A percentile compares a stretch with the other conserved stretches of the same genome.
Conservation (phyloP, 805 yeast genomes). For the Cyberlindnera subsufficiens region DNA sequence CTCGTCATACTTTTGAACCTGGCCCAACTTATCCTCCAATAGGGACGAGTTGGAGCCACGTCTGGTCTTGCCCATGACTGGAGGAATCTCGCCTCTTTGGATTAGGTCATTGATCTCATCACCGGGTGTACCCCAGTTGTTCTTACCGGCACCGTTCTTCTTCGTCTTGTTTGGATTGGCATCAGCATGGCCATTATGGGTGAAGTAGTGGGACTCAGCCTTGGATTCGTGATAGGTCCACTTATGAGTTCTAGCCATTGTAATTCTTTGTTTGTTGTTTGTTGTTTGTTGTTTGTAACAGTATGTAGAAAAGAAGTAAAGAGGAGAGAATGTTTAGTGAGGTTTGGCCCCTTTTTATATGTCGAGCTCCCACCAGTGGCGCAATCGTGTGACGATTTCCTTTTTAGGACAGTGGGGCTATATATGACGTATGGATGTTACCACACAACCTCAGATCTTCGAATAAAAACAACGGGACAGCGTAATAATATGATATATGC, state of each 20-base stretch:
- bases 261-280: background rate
- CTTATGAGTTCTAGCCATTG: constrained; percentile 75
- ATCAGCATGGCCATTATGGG: constrained; percentile 66
- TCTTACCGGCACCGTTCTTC: constrained; percentile 81
- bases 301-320: background rate
- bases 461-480: too few species aligned
- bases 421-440: too few species aligned
- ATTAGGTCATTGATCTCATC: constrained; percentile 67
- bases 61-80: constrained; percentile 39
- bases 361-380: too few species aligned
- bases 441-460: too few species aligned
- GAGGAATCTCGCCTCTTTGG: constrained; percentile 50
- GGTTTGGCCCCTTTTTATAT: too few species aligned
- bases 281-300: constrained; percentile 1
- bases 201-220: constrained; percentile 65
- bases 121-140: constrained; percentile 82
- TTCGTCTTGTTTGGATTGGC: constrained; percentile 72
- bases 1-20: constrained; percentile 22
- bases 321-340: background rate
- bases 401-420: too few species aligned
- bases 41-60: constrained; percentile 45
- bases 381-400: too few species aligned
- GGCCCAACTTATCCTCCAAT: constrained; percentile 35
- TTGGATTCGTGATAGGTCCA: constrained; percentile 61
- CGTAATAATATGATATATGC: too few species aligned